A percentile compares a stretch with the other conserved stretches of the same genome.
Evolutionary conservation across 2,329 filamentous ascomycete genomes (phyloP).

Genomic region (Xylariaceae sp.): DNA sequence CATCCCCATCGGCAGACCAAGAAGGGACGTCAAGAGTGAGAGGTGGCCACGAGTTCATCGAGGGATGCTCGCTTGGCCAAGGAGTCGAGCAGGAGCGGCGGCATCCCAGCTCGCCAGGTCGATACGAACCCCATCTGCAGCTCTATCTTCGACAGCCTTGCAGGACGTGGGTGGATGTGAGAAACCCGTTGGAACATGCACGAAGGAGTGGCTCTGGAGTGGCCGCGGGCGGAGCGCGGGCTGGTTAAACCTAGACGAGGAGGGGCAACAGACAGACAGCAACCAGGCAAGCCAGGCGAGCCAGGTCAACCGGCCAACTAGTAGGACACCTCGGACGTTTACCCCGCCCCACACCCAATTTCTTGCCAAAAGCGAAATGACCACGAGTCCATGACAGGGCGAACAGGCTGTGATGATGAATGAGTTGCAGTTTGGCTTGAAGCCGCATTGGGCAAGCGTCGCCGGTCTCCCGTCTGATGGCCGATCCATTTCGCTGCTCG

Average conservation of each 20-base stretch:
- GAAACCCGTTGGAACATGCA: too few species aligned
- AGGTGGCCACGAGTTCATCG: too few species aligned
- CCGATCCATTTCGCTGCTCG: slow-evolving; percentile 1
- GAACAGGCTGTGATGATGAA: neutral
- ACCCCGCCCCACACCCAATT: slow-evolving; percentile 9
- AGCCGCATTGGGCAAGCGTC: slow-evolving; percentile 1
- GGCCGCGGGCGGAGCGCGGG: too few species aligned
- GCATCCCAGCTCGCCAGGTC: neutral
- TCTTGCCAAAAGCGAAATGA: slow-evolving; percentile 9
- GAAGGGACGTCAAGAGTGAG: too few species aligned
- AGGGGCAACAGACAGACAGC: too few species aligned
- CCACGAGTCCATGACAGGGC: neutral
- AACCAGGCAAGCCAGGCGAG: too few species aligned
- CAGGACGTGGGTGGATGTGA: too few species aligned
- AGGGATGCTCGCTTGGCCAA: too few species aligned
- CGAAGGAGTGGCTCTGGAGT: neutral
- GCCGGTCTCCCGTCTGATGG: slow-evolving; percentile 1
- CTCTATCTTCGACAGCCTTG: slow-evolving; percentile 10
- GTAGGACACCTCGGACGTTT: slow-evolving; percentile 16
- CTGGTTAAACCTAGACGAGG: neutral
- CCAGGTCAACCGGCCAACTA: slow-evolving; percentile 14
- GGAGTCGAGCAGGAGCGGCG: too few species aligned
- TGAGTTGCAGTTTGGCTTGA: slow-evolving; percentile 1
- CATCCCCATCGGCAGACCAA: too few species aligned
- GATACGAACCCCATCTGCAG: neutral